Percentiles rank a stretch among this genome's conserved stretches.
These are phyloP conservation scores for Chloris gayana DNA, from an alignment of 176 grass and related monocot genomes.

Conservation along the genomic window DNA sequence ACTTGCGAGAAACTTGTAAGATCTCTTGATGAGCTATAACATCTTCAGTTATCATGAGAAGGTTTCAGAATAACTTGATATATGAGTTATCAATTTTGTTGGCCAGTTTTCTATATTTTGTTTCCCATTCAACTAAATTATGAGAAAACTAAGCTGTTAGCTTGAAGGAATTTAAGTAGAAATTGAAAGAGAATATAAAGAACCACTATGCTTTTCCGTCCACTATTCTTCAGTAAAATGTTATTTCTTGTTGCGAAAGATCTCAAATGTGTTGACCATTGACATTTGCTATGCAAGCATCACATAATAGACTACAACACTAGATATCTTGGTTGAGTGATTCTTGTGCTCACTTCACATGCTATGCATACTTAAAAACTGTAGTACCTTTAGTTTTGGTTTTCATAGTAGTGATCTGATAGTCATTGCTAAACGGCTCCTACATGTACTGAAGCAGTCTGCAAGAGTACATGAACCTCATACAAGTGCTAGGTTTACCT, in stretches of 20 bases:
- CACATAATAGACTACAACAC: not conserved
- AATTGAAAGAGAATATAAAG: not conserved
- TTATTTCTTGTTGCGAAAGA: not conserved
- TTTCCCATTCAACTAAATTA: not conserved
- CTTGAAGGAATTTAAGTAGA: not conserved
- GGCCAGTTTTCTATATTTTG: not conserved
- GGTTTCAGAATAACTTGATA: not conserved
- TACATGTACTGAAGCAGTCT: not conserved
- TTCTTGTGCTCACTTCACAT: conserved; percentile 15
- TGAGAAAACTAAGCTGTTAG: not conserved
- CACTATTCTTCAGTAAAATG: not conserved
- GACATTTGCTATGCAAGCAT: not conserved
- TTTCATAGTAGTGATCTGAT: not conserved
- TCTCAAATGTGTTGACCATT: not conserved
- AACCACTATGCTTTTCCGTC: not conserved
- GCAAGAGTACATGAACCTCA: not conserved
- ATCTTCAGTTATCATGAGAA: not conserved
- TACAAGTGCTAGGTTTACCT: not conserved
- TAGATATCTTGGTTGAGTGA: not conserved
- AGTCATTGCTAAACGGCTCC: not conserved
- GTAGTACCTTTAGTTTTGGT: not conserved
- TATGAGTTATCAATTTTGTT: conserved; percentile 1
- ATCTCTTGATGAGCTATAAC: not conserved
- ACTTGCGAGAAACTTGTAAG: conserved; percentile 61
- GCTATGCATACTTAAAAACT: conserved; percentile 16